phyloP scores from a whole-genome alignment of 257 asterid genomes.

The Gardenia jasminoides region DNA sequence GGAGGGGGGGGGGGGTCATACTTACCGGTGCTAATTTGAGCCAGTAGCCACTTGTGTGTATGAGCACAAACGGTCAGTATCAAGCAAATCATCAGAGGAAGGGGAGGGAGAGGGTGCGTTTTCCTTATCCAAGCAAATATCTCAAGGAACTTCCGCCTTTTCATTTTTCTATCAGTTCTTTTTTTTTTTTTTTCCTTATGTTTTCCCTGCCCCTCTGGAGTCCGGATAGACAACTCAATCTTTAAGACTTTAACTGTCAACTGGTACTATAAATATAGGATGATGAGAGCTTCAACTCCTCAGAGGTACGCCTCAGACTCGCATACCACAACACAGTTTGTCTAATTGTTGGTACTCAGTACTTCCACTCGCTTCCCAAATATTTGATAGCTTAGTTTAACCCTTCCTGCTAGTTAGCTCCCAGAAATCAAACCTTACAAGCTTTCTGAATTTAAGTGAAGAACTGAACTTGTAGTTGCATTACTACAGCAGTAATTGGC shows the following conservation, averaged over 20 bases:
- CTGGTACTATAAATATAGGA: slow-evolving; percentile 54
- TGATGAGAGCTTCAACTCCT: slow-evolving; percentile 27
- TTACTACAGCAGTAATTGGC: not conserved
- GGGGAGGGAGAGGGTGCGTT: not conserved
- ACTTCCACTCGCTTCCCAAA: not conserved
- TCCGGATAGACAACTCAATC: slow-evolving; percentile 24
- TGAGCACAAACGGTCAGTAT: slow-evolving; percentile 37
- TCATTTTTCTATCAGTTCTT: slow-evolving; percentile 16
- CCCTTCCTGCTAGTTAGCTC: not conserved
- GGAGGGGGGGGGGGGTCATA: no score
- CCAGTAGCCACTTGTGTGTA: slow-evolving; percentile 26
- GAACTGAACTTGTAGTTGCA: not conserved
- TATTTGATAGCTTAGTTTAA: not conserved
- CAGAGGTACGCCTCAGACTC: slow-evolving; percentile 14
- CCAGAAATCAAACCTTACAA: not conserved
- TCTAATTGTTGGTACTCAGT: not conserved
- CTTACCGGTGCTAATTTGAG: no score
- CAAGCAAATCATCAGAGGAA: slow-evolving; percentile 32
- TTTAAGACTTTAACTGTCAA: slow-evolving; percentile 35
- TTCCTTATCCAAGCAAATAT: slow-evolving; percentile 39
- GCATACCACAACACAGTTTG: slow-evolving; percentile 13
- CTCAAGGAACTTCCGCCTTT: slow-evolving; percentile 33
- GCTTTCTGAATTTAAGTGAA: not conserved
- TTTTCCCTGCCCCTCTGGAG: slow-evolving; percentile 14
- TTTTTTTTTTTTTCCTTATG: not conserved